Percentiles rank a stretch among this genome's conserved stretches.
These are phyloP conservation scores for Suillus plorans DNA, from an alignment of 768 basidiomycete species.

Conservation along the genomic window DNA sequence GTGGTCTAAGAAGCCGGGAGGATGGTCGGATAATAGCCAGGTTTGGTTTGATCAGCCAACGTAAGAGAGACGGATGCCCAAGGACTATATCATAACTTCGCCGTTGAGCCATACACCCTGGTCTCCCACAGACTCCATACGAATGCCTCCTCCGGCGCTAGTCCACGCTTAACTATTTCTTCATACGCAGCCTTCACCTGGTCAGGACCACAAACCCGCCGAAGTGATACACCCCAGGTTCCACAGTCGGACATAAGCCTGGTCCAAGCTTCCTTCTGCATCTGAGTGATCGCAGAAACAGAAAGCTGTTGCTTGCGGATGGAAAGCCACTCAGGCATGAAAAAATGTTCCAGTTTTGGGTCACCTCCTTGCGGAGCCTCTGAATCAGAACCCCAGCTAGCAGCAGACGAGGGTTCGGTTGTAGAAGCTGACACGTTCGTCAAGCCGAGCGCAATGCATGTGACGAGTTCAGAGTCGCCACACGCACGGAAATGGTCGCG, in stretches of 20 bases:
- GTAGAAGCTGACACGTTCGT: constrained; percentile 55
- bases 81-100: constrained; percentile 1
- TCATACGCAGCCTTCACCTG: constrained; percentile 51
- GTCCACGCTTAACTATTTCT: constrained; percentile 40
- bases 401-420: constrained; percentile 25
- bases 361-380: background rate
- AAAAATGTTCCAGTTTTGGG: constrained; percentile 49
- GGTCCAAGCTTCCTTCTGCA: constrained; percentile 60
- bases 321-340: constrained; percentile 70
- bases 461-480: constrained; percentile 30
- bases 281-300: constrained; percentile 42
- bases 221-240: constrained; percentile 52
- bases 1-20: background rate
- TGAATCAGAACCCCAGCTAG: constrained; percentile 32
- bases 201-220: constrained; percentile 45
- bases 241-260: constrained; percentile 55
- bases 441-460: constrained; percentile 51
- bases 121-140: constrained; percentile 66
- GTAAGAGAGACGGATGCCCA: background rate
- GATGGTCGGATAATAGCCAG: background rate
- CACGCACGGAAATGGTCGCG: constrained; percentile 35
- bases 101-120: background rate
- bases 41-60: background rate
- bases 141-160: constrained; percentile 55
- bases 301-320: constrained; percentile 50